phyloP scores from a whole-genome alignment of 2,329 filamentous ascomycete genomes.

The Penicillium italicum region DNA sequence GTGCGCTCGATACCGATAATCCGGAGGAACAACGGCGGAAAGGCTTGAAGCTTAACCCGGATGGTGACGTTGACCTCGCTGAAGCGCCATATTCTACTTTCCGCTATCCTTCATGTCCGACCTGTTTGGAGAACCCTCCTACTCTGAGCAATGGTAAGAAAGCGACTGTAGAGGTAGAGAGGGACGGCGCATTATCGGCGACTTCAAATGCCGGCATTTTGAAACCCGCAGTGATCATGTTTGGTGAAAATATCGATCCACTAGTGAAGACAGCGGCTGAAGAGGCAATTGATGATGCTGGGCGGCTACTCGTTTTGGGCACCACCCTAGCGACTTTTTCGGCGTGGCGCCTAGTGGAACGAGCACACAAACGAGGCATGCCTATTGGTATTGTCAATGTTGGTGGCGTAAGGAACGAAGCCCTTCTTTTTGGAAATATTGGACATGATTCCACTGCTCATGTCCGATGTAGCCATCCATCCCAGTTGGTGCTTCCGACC shows the following conservation, averaged over 20 bases:
- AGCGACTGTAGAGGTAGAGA: slow-evolving; percentile 65
- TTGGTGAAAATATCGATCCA: slow-evolving; percentile 78
- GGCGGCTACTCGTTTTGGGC: slow-evolving; percentile 73
- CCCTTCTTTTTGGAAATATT: slow-evolving; percentile 38
- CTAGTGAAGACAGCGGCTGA: slow-evolving; percentile 73
- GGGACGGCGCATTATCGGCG: slow-evolving; percentile 72
- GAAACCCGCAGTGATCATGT: slow-evolving; percentile 94
- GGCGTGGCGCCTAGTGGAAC: slow-evolving; percentile 83
- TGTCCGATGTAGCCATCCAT: slow-evolving; percentile 43
- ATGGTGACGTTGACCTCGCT: slow-evolving; percentile 89
- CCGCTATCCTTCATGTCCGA: slow-evolving; percentile 83
- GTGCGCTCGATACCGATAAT: slow-evolving; percentile 74
- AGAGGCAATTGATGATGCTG: slow-evolving; percentile 70
- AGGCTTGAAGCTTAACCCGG: slow-evolving; percentile 81
- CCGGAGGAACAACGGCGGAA: slow-evolving; percentile 62
- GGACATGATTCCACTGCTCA: slow-evolving; percentile 25
- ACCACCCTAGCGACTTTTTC: slow-evolving; percentile 94
- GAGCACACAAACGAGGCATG: slow-evolving; percentile 76
- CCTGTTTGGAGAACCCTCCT: slow-evolving; percentile 66
- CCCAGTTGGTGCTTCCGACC: slow-evolving; percentile 42
- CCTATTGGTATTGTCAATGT: slow-evolving; percentile 85
- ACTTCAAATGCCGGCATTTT: slow-evolving; percentile 71
- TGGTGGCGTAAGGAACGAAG: slow-evolving; percentile 48
- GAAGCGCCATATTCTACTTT: slow-evolving; percentile 85
- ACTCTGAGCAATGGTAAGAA: slow-evolving; percentile 52